A percentile compares a stretch with the other conserved stretches of the same genome.
Evolutionary conservation across 2,329 filamentous ascomycete species (phyloP).

Genomic region (Penicillium frequentans): DNA sequence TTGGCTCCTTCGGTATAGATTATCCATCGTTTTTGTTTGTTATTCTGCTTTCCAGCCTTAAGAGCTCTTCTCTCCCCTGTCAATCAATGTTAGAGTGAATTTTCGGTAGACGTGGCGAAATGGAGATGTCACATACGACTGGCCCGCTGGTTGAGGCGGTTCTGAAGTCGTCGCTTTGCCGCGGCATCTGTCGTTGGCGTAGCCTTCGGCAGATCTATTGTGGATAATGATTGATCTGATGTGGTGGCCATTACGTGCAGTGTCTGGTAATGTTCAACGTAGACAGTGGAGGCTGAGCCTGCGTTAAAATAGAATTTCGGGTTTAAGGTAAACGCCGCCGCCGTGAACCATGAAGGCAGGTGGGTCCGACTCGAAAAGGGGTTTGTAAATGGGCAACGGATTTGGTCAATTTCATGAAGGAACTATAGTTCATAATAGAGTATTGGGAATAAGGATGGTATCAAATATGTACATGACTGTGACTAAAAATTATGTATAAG

Average conservation of each 20-base stretch:
- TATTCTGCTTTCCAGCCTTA: background rate
- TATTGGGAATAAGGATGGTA: background rate
- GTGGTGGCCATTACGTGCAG: background rate
- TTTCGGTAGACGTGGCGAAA: background rate
- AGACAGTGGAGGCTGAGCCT: background rate
- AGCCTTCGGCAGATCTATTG: background rate
- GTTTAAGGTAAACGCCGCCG: constrained; percentile 8
- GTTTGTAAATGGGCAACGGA: background rate
- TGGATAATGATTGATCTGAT: background rate
- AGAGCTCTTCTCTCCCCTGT: constrained; percentile 17
- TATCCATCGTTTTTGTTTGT: constrained; percentile 11
- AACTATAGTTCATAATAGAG: background rate
- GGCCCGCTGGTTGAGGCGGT: constrained; percentile 24
- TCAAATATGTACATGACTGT: background rate
- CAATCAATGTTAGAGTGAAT: background rate
- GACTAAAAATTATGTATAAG: background rate
- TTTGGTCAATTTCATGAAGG: background rate
- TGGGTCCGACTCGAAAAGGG: background rate
- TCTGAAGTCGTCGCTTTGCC: constrained; percentile 17
- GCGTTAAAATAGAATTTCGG: constrained; percentile 1
- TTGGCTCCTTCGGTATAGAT: constrained; percentile 12
- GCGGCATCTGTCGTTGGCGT: constrained; percentile 3
- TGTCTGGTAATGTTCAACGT: background rate
- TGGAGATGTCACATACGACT: constrained; percentile 15
- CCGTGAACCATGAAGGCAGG: background rate